Percentiles rank a stretch among this genome's conserved stretches.
Evolutionary conservation across 1,284 basidiomycete genomes (phyloP).

Genomic region (Cystobasidium sp.): DNA sequence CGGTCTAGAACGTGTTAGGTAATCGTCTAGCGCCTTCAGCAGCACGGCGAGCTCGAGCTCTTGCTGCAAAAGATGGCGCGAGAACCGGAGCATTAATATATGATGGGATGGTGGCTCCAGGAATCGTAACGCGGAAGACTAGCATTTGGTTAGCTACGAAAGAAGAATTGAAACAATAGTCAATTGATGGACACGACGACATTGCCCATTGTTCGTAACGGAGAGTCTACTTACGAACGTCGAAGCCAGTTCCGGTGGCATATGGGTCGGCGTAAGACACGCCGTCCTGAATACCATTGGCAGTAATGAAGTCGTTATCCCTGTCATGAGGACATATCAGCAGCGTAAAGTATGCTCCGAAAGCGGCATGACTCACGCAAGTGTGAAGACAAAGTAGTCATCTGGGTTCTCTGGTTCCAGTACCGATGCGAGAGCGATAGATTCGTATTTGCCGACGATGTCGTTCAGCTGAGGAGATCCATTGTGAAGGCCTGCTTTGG

Average conservation of each 20-base stretch:
- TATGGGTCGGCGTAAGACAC: constrained; percentile 37
- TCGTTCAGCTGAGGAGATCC: constrained; percentile 51
- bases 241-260: constrained; percentile 21
- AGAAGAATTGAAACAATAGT: neutral
- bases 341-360: neutral
- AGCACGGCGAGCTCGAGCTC: constrained; percentile 33
- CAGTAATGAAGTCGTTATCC: constrained; percentile 56
- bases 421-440: constrained; percentile 52
- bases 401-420: constrained; percentile 48
- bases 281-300: constrained; percentile 49
- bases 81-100: constrained; percentile 32
- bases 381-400: constrained; percentile 53
- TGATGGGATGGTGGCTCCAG: constrained; percentile 24
- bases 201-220: neutral
- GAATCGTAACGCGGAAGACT: constrained; percentile 42
- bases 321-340: neutral
- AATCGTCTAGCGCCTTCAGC: constrained; percentile 6
- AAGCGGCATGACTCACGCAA: constrained; percentile 39
- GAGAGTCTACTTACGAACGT: constrained; percentile 15
- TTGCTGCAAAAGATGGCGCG: constrained; percentile 12
- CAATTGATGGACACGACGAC: neutral
- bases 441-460: constrained; percentile 53
- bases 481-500: constrained; percentile 66
- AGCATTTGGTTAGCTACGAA: constrained; percentile 33
- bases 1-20: constrained; percentile 3